Conservation (phyloP, 441 rosid genomes). For the Euphorbia corollata region DNA sequence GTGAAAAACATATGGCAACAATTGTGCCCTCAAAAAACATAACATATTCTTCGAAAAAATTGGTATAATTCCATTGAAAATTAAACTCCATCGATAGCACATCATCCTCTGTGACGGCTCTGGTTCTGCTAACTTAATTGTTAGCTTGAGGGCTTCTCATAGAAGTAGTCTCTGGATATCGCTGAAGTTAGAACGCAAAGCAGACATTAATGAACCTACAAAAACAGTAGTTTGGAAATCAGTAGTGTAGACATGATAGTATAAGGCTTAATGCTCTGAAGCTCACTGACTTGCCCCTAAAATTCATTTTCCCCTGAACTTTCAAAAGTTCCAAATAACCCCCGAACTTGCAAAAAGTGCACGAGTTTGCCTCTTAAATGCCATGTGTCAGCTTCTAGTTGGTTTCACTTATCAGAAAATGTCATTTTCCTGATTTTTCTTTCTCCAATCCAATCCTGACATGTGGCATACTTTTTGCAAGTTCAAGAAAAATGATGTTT, state of each 20-base stretch:
- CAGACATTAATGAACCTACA: constrained; percentile 82
- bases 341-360: too few species aligned
- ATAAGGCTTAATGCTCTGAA: not conserved
- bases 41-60: not conserved
- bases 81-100: constrained; percentile 9
- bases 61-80: constrained; percentile 1
- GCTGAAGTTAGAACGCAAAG: constrained; percentile 62
- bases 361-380: too few species aligned
- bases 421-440: too few species aligned
- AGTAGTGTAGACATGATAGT: too few species aligned
- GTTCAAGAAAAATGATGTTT: too few species aligned
- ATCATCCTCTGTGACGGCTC: constrained; percentile 10
- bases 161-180: constrained; percentile 78
- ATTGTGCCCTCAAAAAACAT: not conserved
- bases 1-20: not conserved
- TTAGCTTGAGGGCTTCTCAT: constrained; percentile 25
- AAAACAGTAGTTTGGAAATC: not conserved
- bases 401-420: too few species aligned
- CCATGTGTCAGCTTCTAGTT: too few species aligned
- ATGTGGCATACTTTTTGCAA: too few species aligned
- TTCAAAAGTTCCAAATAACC: too few species aligned
- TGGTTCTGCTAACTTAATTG: constrained; percentile 8
- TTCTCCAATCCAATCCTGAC: too few species aligned
- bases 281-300: too few species aligned
- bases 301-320: too few species aligned